phyloP scores from a whole-genome alignment of 768 basidiomycete genomes.

The Boletus fagicola region DNA sequence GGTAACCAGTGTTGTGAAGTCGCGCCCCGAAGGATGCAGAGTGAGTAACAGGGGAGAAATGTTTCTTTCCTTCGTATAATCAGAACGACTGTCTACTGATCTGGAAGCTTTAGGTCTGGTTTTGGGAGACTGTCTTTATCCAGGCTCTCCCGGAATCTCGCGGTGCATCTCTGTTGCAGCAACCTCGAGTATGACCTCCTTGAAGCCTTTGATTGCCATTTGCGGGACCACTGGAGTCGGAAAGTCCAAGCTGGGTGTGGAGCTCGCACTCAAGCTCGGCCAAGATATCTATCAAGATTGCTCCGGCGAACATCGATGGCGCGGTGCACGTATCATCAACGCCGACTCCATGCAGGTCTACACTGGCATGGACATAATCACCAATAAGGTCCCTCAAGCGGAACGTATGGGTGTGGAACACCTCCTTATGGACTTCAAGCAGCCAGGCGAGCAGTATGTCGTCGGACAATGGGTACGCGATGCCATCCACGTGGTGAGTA shows the following conservation, averaged over 20 bases:
- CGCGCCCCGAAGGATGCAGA: background rate
- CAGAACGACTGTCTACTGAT: background rate
- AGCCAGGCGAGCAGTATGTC: conserved; percentile 83
- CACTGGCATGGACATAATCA: conserved; percentile 85
- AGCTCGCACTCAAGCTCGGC: conserved; percentile 68
- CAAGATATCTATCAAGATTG: conserved; percentile 23
- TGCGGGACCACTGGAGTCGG: conserved; percentile 96
- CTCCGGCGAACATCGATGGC: conserved; percentile 40
- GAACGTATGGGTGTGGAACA: conserved; percentile 85
- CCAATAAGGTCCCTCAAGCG: conserved; percentile 81
- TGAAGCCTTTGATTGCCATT: conserved; percentile 73
- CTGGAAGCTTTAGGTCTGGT: background rate
- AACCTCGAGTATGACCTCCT: conserved; percentile 27
- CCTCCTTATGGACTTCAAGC: conserved; percentile 83
- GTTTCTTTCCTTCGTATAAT: background rate
- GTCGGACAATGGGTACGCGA: conserved; percentile 88
- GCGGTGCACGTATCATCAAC: conserved; percentile 79
- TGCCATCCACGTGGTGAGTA: conserved; percentile 69
- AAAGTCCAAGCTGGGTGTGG: conserved; percentile 88
- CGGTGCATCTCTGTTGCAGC: background rate
- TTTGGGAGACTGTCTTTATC: background rate
- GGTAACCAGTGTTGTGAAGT: background rate
- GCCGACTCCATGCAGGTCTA: conserved; percentile 99
- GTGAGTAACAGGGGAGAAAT: background rate
- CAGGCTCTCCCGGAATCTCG: background rate